phyloP scores from a whole-genome alignment of 2,329 filamentous ascomycete genomes.

The Periconia macrospinosa region DNA sequence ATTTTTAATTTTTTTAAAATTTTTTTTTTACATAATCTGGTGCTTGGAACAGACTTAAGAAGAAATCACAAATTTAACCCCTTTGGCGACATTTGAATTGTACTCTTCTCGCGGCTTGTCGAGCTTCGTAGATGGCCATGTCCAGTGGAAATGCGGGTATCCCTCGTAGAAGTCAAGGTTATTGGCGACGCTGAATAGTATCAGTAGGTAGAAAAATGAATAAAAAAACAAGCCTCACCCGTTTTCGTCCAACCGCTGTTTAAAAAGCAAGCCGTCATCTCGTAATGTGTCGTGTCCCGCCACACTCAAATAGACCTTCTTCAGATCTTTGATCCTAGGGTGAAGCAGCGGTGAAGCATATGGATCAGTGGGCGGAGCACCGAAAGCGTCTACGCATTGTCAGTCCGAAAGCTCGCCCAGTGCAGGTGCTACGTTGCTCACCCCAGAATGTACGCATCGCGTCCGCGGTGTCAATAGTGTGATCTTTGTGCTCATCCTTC shows the following conservation, averaged over 20 bases:
- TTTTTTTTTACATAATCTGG: no score
- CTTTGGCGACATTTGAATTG: constrained; percentile 22
- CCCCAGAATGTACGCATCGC: constrained; percentile 42
- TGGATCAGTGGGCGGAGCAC: constrained; percentile 29
- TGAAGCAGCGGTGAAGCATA: constrained; percentile 40
- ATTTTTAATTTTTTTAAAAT: no score
- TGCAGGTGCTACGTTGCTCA: constrained; percentile 18
- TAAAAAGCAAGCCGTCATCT: constrained; percentile 40
- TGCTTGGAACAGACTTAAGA: no score
- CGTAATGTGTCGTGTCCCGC: constrained; percentile 38
- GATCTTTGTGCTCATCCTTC: constrained; percentile 40
- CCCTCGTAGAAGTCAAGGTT: constrained; percentile 37
- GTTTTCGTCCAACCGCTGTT: constrained; percentile 26
- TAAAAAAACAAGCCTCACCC: no score
- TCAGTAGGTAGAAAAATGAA: constrained; percentile 12
- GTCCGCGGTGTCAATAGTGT: constrained; percentile 39
- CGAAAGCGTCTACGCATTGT: constrained; percentile 33
- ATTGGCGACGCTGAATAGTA: constrained; percentile 26
- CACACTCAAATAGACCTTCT: constrained; percentile 35
- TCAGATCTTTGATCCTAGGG: constrained; percentile 28
- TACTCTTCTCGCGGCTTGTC: constrained; percentile 27
- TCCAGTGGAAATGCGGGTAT: constrained; percentile 43
- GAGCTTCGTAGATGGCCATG: constrained; percentile 35
- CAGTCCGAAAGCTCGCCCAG: constrained; percentile 22
- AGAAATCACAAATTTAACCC: constrained; percentile 14